Evolutionary conservation across 768 basidiomycete genomes (phyloP), one percentile per base, ranked within the genome.

Genomic region (Tylopilus rubrobrunneus): DNA sequence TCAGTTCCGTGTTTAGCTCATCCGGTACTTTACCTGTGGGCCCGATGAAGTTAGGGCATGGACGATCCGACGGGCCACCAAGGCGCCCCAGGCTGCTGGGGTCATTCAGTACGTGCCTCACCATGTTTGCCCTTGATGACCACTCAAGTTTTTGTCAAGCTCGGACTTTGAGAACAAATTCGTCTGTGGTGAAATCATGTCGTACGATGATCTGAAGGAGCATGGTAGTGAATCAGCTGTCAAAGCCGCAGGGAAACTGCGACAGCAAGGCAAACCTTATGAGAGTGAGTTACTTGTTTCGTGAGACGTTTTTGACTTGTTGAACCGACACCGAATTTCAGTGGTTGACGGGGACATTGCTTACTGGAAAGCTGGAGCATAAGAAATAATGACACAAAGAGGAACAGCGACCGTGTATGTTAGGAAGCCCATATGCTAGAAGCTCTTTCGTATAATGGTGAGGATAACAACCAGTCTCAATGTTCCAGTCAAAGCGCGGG

Each of bases 81-180:
- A 94, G 69, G 96, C 97, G 1, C 97, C 96, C 3, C 89, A 93
- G 68, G 97, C 97, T 8, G 97, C 97, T 37, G 97, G 97, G 71
- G 93, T 98, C 59, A 98, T 98, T 66, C 96, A 98, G 88, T 92
- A 66, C 48, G 88, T 77, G 12, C 19, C 44, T 23, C 17, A n/a
- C 6, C n/a, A 11, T 31, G 25, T 6, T 14, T 37, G 15, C 10
- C 36, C 45, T 31, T 17, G 5, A 19, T 42, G 23, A 23, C 5
- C 28, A 12, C 53, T 57, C 19, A 51, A 39, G 39, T 19, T 21
- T 40, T 8, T 19, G 39, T 48, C 34, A 56, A 92, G 89, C 78
- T 87, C 92, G 48, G 95, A 98, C 73, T 98, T 98, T 67, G 93
- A 98, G 76, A 91, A 96, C 73, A 95, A 97, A 74, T 97, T 97